These are phyloP conservation scores for Saccharomycopsis hybrid DNA, from an alignment of 1,139 yeast species.

Conservation along the genomic window DNA sequence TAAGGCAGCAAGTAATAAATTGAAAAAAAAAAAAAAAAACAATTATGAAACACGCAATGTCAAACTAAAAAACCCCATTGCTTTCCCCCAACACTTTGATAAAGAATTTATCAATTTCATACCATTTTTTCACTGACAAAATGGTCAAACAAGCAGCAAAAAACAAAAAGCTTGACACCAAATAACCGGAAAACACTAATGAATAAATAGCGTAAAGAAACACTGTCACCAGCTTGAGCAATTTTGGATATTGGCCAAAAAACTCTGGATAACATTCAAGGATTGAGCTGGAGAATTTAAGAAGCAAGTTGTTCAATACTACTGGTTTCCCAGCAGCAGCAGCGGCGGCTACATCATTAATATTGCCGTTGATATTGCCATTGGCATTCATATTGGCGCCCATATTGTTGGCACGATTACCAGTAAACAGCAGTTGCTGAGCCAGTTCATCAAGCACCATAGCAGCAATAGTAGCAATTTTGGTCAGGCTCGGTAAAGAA, in stretches of 20 bases:
- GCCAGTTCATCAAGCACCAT: too few relatives aligned
- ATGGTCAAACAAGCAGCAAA: constrained; percentile 9
- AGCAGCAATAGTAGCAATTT: too few relatives aligned
- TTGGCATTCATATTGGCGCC: background rate
- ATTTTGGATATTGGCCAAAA: background rate
- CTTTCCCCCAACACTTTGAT: constrained; percentile 7
- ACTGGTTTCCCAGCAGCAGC: background rate
- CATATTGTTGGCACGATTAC: background rate
- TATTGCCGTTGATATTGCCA: background rate
- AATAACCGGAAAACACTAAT: constrained; percentile 3
- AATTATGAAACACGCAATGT: background rate
- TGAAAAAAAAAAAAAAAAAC: background rate
- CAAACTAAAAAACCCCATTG: constrained; percentile 13
- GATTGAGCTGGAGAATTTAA: constrained; percentile 15
- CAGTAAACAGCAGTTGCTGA: too few relatives aligned
- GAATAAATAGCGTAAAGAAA: constrained; percentile 6
- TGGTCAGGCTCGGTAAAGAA: too few relatives aligned
- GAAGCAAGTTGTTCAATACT: constrained; percentile 8
- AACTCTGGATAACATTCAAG: constrained; percentile 6
- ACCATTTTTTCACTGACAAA: constrained; percentile 9
- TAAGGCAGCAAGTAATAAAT: too few relatives aligned
- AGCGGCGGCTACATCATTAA: background rate
- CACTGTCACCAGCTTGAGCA: constrained; percentile 6
- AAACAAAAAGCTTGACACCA: constrained; percentile 14
- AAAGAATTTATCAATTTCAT: constrained; percentile 10